phyloP scores from a whole-genome alignment of 2,329 filamentous ascomycete species.

The Aaosphaeria pasadenensis region DNA sequence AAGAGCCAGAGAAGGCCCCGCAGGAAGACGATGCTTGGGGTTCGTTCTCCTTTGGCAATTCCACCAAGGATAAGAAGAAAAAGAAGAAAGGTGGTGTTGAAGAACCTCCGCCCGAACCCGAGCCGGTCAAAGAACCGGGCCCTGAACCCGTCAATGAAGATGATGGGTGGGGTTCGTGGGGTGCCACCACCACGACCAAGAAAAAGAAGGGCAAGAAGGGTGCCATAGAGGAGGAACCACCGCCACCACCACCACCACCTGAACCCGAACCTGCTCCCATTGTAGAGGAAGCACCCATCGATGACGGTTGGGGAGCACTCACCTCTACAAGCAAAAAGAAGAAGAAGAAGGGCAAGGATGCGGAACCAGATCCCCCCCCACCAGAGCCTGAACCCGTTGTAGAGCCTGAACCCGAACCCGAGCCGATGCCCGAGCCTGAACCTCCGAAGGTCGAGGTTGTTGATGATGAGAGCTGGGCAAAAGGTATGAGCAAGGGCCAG shows the following conservation, averaged over 20 bases:
- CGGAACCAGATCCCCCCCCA: slow-evolving; percentile 29
- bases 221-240: slow-evolving; percentile 17
- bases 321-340: slow-evolving; percentile 17
- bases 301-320: slow-evolving; percentile 20
- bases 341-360: slow-evolving; percentile 30
- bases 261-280: slow-evolving; percentile 15
- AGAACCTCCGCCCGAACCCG: slow-evolving; percentile 2
- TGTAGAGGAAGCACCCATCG: slow-evolving; percentile 10
- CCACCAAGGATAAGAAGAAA: slow-evolving; percentile 32
- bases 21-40: slow-evolving; percentile 20
- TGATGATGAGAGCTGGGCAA: too few relatives aligned
- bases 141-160: slow-evolving; percentile 22
- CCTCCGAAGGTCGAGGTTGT: not conserved
- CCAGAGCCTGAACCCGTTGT: slow-evolving; percentile 3
- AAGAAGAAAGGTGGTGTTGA: slow-evolving; percentile 26
- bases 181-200: slow-evolving; percentile 22
- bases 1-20: slow-evolving; percentile 20
- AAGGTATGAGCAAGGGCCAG: not conserved
- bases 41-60: slow-evolving; percentile 22
- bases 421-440: slow-evolving; percentile 14
- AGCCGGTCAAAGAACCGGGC: slow-evolving; percentile 14
- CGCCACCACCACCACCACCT: slow-evolving; percentile 11
- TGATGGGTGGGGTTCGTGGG: slow-evolving; percentile 29
- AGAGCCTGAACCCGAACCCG: slow-evolving; percentile 13
- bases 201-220: slow-evolving; percentile 49